phyloP scores from a whole-genome alignment of 2,329 filamentous ascomycete species.

The Lasiodiplodia hormozganensis region DNA sequence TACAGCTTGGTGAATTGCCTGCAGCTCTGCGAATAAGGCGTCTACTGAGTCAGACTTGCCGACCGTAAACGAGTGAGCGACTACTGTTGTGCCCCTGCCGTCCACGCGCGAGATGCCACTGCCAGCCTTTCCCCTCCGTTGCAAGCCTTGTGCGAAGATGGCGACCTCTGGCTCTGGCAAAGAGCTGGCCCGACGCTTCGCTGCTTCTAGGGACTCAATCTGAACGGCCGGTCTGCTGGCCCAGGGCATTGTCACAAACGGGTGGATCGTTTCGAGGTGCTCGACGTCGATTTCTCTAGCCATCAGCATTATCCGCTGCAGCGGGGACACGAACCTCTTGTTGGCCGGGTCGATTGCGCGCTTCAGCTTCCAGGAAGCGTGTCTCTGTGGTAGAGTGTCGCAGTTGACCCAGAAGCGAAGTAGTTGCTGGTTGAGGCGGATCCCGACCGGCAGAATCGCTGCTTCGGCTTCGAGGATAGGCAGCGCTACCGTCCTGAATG shows the following conservation, averaged over 20 bases:
- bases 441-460: background rate
- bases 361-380: slow-evolving; percentile 12
- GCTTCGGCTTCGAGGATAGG: slow-evolving; percentile 15
- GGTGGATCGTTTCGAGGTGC: background rate
- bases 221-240: background rate
- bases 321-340: slow-evolving; percentile 14
- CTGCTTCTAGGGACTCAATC: background rate
- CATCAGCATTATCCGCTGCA: slow-evolving; percentile 10
- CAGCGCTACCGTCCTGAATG: slow-evolving; percentile 18
- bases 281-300: background rate
- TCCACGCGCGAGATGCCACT: background rate
- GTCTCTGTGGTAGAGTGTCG: background rate
- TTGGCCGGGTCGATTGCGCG: background rate
- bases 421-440: background rate
- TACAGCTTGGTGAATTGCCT: no score
- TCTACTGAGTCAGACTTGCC: no score
- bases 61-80: background rate
- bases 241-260: background rate
- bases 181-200: background rate
- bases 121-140: background rate
- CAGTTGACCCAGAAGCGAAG: slow-evolving; percentile 12
- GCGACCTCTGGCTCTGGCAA: background rate
- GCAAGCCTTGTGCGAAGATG: background rate
- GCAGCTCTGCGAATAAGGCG: no score
- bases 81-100: background rate